Base-by-base conservation (phyloP, 805 yeast species). In the Yamadazyma phyllophila region DNA sequence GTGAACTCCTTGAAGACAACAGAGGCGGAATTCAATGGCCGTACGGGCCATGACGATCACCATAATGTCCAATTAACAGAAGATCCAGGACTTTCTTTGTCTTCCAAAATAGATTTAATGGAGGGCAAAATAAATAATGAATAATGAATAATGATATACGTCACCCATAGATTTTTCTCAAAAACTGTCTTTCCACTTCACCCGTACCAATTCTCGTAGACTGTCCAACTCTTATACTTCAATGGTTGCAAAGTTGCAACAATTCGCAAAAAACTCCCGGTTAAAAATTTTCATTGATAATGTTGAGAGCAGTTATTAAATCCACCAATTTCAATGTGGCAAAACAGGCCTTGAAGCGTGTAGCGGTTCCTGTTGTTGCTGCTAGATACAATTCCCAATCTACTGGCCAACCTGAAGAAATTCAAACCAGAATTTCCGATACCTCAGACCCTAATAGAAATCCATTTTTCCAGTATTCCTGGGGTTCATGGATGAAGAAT, bases 401-500 rank as follows among this genome's bases (percentile, higher is more conserved):
- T 16, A 16, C 43, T 12, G 15, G 29, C 16, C 54, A 58, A 26
- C 75, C 76, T 9, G 54, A 52, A 24, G 76, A 71, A 54, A 60
- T 68, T n/a, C 71, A 61, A 59, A 85, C 91, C 43, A 74, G 74
- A 48, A 58, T 85, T 17, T 65, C 76, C 26, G 85, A 84, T 55
- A 78, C 80, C 45, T 66, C 73, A 33, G 91, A 85, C 59, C 88
- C 89, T 9, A 69, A 80, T 41, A 76, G 91, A 42, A 78, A 77
- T 45, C 73, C 80, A 36, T 88, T 94, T 59, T 92, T 88, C 73
- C 81, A 85, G 56, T 92, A 90, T 62, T 74, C 94, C 2, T 92
- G 98, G 96, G 99, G 99, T 39, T 78, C 96, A 6, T 92, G 98
- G 98, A 69, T 91, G 57, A 80, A 76, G 51, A 80, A 92, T 60